A percentile compares a stretch with the other conserved stretches of the same genome.
phyloP scores from a whole-genome alignment of 345 rosid species.

The Rhodomyrtus tomentosa region DNA sequence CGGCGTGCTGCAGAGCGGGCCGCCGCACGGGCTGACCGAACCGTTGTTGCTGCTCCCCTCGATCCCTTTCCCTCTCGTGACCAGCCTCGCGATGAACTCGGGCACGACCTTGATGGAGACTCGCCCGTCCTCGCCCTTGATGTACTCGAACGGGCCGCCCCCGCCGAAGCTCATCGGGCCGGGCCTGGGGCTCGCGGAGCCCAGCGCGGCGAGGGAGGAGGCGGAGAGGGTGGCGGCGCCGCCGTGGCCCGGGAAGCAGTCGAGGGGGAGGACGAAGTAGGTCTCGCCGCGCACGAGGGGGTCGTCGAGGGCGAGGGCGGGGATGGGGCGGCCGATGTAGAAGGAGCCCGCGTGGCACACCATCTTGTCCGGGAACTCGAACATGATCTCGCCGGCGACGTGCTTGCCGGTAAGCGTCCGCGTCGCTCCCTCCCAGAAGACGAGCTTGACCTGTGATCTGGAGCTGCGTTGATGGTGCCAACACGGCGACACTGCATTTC shows the following conservation, averaged over 20 bases:
- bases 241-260: conserved; percentile 39
- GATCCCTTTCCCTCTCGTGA: conserved; percentile 2
- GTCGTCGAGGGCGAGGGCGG: conserved; percentile 57
- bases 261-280: conserved; percentile 73
- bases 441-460: conserved; percentile 23
- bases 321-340: conserved; percentile 78
- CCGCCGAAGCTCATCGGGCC: conserved; percentile 29
- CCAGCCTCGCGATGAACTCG: conserved; percentile 33
- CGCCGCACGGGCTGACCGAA: background rate
- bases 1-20: conserved; percentile 31
- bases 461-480: background rate
- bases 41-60: background rate
- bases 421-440: conserved; percentile 54
- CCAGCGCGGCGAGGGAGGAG: conserved; percentile 49
- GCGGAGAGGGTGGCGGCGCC: conserved; percentile 24
- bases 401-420: conserved; percentile 39
- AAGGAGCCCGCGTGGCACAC: conserved; percentile 85
- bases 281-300: conserved; percentile 55
- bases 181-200: conserved; percentile 19
- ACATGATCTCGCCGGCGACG: conserved; percentile 91
- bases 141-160: conserved; percentile 42
- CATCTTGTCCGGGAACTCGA: conserved; percentile 66
- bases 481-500: conserved; percentile 18
- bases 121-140: conserved; percentile 33
- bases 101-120: conserved; percentile 47